Evolutionary conservation across 345 rosid species (phyloP), one percentile per base, ranked within the genome.

Genomic region (Pseudoturritis turrita): DNA sequence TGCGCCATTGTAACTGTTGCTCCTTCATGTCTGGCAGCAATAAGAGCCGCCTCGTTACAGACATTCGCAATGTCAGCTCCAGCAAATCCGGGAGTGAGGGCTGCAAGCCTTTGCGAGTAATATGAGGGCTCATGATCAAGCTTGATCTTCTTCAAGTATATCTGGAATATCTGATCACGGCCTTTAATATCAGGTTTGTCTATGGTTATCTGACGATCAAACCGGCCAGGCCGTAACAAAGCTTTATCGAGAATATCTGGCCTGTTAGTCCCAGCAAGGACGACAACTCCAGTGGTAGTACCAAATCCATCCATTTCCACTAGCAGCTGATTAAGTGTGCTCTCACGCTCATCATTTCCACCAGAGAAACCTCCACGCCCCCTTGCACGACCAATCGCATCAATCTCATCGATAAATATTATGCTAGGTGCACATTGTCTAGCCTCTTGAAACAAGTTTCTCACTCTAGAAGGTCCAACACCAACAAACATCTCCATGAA

Each of bases 401-500:
- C 96, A 36, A 91, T 91, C 76, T 94, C 99, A 83, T 94, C 97
- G 17, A 94, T 94, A 79, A 94, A 94, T 65, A 91, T 73, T 65
- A 94, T 94, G 72, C 99, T 91, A 33, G 99, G 96, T 44, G 97
- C 90, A 82, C 91, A 88, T 39, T 87, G 91, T 72, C 99, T 88
- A 58, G 99, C 97, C 72, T 94, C 99, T 74, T 89, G 96, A 81
- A 94, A 94, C 82, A 94, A 91, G 79, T 82, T 89, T 79, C 99
- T 88, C 45, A 94, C 99, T 74, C 97, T 89, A 22, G 99, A 91
- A 43, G 97, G 99, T 71, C 99, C 99, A 80, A 91, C 96, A 50
- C 97, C 99, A 73, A 94, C 99, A 85, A 94, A 94, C 97, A 94
- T 88, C 81, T 94, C 99, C 92, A 89, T 87, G 79, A 94, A 94